Evolutionary conservation across 441 rosid species (phyloP).

Genomic region (Populus hybrid): DNA sequence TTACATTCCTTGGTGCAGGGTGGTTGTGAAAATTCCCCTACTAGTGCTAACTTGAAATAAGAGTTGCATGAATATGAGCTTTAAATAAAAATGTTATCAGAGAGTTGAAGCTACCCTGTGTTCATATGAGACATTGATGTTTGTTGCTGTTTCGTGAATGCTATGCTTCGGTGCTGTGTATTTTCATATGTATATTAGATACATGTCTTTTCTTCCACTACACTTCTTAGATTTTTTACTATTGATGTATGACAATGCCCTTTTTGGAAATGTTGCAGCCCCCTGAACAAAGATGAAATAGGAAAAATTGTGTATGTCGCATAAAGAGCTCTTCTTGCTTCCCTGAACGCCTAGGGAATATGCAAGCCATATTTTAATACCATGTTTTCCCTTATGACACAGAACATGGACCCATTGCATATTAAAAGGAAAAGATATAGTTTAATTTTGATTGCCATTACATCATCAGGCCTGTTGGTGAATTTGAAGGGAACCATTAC

Average conservation of each 20-base stretch:
- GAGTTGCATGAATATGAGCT: neutral
- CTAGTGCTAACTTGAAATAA: neutral
- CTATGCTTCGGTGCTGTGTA: neutral
- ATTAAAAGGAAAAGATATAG: neutral
- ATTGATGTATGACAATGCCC: neutral
- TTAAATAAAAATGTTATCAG: neutral
- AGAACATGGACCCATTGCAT: neutral
- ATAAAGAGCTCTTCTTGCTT: neutral
- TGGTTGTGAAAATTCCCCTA: neutral
- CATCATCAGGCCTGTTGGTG: neutral
- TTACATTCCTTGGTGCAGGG: neutral
- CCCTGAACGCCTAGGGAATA: neutral
- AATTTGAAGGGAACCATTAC: neutral
- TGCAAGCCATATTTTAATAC: neutral
- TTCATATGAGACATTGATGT: neutral
- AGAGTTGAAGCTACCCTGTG: neutral
- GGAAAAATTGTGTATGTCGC: neutral
- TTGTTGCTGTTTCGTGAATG: too few species aligned
- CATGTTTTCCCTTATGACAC: neutral
- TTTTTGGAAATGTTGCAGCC: neutral
- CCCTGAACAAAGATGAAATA: neutral
- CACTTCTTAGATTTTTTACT: neutral
- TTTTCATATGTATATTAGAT: neutral
- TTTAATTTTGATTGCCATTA: neutral
- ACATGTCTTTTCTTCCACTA: neutral